Percentiles rank a stretch among this genome's conserved stretches.
These are phyloP conservation scores for Euclidium syriacum DNA, from an alignment of 345 rosid species.

Conservation along the genomic window DNA sequence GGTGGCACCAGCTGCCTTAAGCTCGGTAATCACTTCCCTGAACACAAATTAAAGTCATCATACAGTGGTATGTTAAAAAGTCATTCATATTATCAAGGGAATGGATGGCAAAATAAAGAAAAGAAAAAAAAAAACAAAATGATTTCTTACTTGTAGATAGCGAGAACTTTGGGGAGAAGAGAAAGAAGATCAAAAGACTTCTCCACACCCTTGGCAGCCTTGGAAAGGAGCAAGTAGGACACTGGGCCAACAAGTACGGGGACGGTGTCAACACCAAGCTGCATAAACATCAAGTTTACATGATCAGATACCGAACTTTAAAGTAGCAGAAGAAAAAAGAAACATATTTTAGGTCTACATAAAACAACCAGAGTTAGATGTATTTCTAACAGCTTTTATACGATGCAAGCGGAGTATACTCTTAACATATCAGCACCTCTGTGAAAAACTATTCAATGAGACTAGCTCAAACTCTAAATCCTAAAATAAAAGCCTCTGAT, in stretches of 20 bases:
- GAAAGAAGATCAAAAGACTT: conserved; percentile 82
- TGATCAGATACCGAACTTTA: neutral
- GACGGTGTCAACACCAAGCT: conserved; percentile 91
- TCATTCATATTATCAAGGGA: neutral
- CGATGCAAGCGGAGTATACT: neutral
- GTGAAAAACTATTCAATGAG: neutral
- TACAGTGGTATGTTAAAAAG: conserved; percentile 17
- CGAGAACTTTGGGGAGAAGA: conserved; percentile 74
- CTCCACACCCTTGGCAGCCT: conserved; percentile 94
- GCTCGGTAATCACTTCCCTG: conserved; percentile 91
- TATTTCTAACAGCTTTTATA: neutral
- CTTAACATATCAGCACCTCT: neutral
- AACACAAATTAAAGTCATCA: conserved; percentile 9
- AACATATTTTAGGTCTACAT: neutral
- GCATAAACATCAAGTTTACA: conserved; percentile 16
- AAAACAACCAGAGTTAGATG: neutral
- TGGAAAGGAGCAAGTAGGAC: conserved; percentile 86
- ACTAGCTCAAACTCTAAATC: neutral
- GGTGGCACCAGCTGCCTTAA: conserved; percentile 96
- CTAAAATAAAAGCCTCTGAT: neutral
- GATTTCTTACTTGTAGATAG: conserved; percentile 75
- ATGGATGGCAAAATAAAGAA: neutral
- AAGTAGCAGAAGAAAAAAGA: neutral
- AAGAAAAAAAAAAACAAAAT: neutral
- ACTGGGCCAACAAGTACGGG: conserved; percentile 96